Evolutionary conservation across 2,329 filamentous ascomycete genomes (phyloP).

Genomic region (Fonsecaea multimorphosa): DNA sequence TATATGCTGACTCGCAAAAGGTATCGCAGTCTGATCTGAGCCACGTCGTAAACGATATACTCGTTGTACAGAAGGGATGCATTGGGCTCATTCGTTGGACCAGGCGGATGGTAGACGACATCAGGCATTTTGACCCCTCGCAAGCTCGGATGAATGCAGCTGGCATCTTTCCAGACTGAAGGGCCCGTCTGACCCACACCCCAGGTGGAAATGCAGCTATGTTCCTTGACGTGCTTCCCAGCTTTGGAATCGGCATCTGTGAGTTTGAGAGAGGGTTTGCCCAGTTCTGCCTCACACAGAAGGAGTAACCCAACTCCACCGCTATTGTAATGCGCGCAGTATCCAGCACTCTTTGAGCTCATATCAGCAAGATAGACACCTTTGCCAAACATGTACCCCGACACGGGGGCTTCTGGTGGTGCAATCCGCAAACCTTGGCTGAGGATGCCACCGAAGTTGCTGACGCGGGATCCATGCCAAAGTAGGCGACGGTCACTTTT

Average conservation of each 20-base stretch:
- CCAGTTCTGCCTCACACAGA: conserved; percentile 83
- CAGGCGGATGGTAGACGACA: conserved; percentile 27
- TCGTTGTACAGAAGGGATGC: conserved; percentile 48
- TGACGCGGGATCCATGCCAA: conserved; percentile 85
- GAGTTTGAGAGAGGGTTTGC: conserved; percentile 73
- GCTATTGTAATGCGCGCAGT: conserved; percentile 70
- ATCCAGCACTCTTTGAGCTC: conserved; percentile 80
- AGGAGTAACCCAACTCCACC: conserved; percentile 75
- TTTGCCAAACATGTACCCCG: conserved; percentile 88
- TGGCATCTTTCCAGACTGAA: conserved; percentile 75
- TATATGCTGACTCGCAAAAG: conserved; percentile 51
- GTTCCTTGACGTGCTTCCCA: conserved; percentile 64
- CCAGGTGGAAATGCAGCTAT: conserved; percentile 70
- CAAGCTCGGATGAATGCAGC: conserved; percentile 67
- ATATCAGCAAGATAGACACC: conserved; percentile 89
- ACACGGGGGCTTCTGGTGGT: conserved; percentile 74
- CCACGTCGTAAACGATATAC: conserved; percentile 57
- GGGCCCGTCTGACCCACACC: conserved; percentile 72
- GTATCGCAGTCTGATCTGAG: conserved; percentile 55
- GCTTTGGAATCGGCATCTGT: conserved; percentile 65
- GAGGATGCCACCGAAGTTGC: conserved; percentile 86
- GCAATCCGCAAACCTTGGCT: conserved; percentile 89
- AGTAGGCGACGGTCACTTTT: conserved; percentile 72
- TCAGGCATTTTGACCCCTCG: conserved; percentile 68
- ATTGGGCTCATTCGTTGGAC: conserved; percentile 23